Evolutionary conservation across 1,284 basidiomycete species (phyloP).

Genomic region (Bjerkandera adusta): DNA sequence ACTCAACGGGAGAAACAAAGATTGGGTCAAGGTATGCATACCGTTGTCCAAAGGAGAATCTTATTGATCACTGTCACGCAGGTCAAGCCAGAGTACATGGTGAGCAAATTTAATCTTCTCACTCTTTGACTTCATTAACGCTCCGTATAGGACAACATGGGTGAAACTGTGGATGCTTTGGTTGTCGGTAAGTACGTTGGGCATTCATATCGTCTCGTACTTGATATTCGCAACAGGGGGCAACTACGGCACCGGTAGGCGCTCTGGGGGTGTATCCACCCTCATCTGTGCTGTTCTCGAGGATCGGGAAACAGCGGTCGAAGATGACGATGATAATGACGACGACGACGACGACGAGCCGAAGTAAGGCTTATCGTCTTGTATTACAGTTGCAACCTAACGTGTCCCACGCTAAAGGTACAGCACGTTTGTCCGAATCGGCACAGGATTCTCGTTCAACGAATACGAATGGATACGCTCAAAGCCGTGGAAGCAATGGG

Average conservation of each 20-base stretch:
- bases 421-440: conserved; percentile 81
- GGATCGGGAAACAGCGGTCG: conserved; percentile 51
- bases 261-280: conserved; percentile 78
- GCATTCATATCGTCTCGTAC: not conserved
- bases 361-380: conserved; percentile 41
- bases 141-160: conserved; percentile 73
- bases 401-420: conserved; percentile 44
- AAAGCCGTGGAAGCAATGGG: conserved; percentile 75
- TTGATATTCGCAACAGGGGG: conserved; percentile 43
- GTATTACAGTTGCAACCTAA: not conserved
- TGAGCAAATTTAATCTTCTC: conserved; percentile 30
- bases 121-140: conserved; percentile 10
- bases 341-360: conserved; percentile 59
- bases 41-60: conserved; percentile 3
- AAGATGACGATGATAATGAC: conserved; percentile 53
- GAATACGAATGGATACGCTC: conserved; percentile 82
- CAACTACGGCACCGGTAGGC: conserved; percentile 70
- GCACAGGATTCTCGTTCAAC: conserved; percentile 79
- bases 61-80: conserved; percentile 21
- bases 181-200: conserved; percentile 65
- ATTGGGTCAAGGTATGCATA: conserved; percentile 82
- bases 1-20: conserved; percentile 80
- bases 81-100: conserved; percentile 95
- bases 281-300: conserved; percentile 77
- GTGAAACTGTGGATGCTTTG: conserved; percentile 85